Conservation (phyloP, 2,329 filamentous ascomycete genomes). For the Mariannaea elegans region DNA sequence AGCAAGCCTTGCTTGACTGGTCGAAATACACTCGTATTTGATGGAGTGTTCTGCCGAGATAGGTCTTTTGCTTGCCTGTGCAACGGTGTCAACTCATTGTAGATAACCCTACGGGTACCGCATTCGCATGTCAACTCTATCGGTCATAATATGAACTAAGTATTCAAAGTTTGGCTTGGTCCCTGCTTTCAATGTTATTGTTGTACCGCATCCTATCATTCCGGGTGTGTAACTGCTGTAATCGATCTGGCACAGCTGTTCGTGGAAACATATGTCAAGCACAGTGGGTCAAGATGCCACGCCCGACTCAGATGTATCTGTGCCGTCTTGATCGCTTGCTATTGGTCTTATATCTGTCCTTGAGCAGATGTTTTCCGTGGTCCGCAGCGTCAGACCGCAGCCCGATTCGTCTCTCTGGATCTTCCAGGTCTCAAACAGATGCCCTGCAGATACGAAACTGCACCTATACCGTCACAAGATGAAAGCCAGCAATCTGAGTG, state of each 20-base stretch:
- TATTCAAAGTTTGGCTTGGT: not conserved
- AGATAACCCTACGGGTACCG: no score
- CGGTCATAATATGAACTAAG: not conserved
- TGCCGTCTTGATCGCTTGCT: not conserved
- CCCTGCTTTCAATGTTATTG: not conserved
- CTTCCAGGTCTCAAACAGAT: not conserved
- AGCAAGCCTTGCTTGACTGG: no score
- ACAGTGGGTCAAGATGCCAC: not conserved
- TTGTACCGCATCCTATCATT: not conserved
- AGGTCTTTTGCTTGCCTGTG: no score
- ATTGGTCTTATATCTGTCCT: not conserved
- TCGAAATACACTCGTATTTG: no score
- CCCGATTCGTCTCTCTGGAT: not conserved
- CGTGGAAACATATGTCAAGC: not conserved
- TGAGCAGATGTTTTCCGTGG: not conserved
- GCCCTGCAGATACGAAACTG: conserved; percentile 7
- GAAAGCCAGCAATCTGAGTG: not conserved
- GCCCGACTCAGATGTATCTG: not conserved
- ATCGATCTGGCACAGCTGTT: not conserved
- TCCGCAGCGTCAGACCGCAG: not conserved
- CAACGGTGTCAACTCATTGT: no score
- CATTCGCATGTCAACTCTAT: no score
- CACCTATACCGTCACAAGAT: not conserved
- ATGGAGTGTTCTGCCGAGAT: no score
- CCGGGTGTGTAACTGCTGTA: not conserved